Conservation (phyloP, 2,329 filamentous ascomycete genomes). For the Stagonosporopsis cucurbitacearum region DNA sequence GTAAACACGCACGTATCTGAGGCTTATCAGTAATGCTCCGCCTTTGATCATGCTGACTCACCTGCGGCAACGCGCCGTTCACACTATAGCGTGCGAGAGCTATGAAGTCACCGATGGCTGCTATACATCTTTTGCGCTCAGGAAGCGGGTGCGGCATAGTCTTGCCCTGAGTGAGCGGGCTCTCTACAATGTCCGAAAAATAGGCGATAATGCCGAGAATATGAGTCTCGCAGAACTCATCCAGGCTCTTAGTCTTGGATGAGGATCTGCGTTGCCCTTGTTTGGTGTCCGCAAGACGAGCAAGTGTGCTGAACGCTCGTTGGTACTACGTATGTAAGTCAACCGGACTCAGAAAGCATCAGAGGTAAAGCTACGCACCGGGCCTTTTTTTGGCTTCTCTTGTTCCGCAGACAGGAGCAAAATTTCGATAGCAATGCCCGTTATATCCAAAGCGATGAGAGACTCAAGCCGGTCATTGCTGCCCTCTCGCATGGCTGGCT, state of each 20-base stretch:
- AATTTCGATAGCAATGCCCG: slow-evolving; percentile 78
- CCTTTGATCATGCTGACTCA: slow-evolving; percentile 49
- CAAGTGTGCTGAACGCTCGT: slow-evolving; percentile 57
- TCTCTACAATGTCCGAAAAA: slow-evolving; percentile 80
- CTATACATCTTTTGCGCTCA: slow-evolving; percentile 80
- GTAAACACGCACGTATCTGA: slow-evolving; percentile 88
- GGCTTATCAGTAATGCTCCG: slow-evolving; percentile 27
- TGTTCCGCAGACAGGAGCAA: slow-evolving; percentile 80
- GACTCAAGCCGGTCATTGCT: slow-evolving; percentile 66
- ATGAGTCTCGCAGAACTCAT: slow-evolving; percentile 79
- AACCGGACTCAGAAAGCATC: background rate
- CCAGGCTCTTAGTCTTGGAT: slow-evolving; percentile 64
- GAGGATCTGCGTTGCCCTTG: slow-evolving; percentile 53
- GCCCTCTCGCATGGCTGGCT: slow-evolving; percentile 69
- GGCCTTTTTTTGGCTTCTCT: slow-evolving; percentile 57
- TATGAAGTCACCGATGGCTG: slow-evolving; percentile 88
- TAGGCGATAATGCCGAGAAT: slow-evolving; percentile 86
- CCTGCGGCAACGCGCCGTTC: slow-evolving; percentile 83
- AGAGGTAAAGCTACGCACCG: slow-evolving; percentile 57
- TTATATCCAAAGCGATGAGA: slow-evolving; percentile 76
- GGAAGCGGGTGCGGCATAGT: slow-evolving; percentile 60
- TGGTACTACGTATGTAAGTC: slow-evolving; percentile 45
- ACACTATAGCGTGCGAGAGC: slow-evolving; percentile 74
- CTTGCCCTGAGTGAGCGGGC: slow-evolving; percentile 54
- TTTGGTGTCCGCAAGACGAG: slow-evolving; percentile 57